Evolutionary conservation across 202 grass and related monocot genomes (phyloP).

Genomic region (Sporobolus alterniflorus): DNA sequence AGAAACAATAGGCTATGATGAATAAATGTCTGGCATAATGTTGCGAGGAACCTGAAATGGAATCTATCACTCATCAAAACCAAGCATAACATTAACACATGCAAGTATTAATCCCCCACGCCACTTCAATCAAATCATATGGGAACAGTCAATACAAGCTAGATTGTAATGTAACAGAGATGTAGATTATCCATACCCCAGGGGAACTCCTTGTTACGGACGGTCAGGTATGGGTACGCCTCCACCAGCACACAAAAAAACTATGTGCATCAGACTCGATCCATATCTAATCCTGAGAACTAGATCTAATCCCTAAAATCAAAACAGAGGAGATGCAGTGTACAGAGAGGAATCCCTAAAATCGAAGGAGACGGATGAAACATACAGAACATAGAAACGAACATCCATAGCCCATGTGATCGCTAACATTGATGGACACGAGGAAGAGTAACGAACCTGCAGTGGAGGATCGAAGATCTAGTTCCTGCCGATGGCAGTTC

Average conservation of each 20-base stretch:
- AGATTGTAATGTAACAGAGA: background rate
- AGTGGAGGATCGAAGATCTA: too few species aligned
- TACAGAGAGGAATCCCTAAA: too few species aligned
- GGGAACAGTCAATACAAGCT: background rate
- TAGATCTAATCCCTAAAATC: too few species aligned
- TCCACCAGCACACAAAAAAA: conserved; percentile 28
- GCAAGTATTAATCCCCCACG: too few species aligned
- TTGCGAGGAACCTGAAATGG: background rate
- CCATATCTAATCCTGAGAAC: conserved; percentile 19
- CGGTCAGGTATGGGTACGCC: conserved; percentile 82
- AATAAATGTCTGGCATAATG: background rate
- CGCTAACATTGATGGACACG: too few species aligned
- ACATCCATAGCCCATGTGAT: too few species aligned
- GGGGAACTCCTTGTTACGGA: conserved; percentile 99
- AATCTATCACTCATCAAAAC: background rate
- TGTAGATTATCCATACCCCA: conserved; percentile 67
- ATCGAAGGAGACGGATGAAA: too few species aligned
- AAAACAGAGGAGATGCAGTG: too few species aligned
- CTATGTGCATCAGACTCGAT: background rate
- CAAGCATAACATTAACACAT: background rate
- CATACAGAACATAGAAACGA: too few species aligned
- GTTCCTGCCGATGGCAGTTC: too few species aligned
- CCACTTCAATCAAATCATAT: background rate
- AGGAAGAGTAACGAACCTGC: too few species aligned
- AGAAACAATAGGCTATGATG: conserved; percentile 7